Percentiles rank a stretch among this genome's conserved stretches.
These are phyloP conservation scores for Phytopythium sindhum DNA, from an alignment of 352 stramenopile species.

Conservation along the genomic window DNA sequence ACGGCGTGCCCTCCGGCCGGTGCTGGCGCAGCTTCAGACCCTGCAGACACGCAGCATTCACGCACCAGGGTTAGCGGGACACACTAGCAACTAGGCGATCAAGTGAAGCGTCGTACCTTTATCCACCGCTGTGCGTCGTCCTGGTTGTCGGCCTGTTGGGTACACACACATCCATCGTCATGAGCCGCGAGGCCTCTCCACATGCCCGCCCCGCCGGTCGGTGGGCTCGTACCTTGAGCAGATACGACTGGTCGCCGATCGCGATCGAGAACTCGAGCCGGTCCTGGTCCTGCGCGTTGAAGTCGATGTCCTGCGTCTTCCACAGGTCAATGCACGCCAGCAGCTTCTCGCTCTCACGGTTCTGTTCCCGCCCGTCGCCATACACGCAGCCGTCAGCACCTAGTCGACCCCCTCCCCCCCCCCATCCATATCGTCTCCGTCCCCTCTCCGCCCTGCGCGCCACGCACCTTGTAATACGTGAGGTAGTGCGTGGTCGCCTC, in stretches of 20 bases:
- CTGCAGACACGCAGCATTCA: conserved; percentile 19
- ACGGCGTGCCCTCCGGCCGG: conserved; percentile 66
- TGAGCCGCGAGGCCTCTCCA: neutral
- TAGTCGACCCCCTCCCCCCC: neutral
- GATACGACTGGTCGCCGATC: conserved; percentile 84
- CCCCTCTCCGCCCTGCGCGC: neutral
- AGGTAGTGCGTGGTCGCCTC: conserved; percentile 97
- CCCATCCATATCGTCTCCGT: too few relatives aligned
- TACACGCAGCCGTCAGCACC: neutral
- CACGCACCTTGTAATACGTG: conserved; percentile 96
- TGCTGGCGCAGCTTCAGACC: conserved; percentile 68
- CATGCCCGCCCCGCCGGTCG: neutral
- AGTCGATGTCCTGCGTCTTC: conserved; percentile 79
- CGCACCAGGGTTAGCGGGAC: neutral
- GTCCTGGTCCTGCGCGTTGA: conserved; percentile 47
- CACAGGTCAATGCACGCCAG: conserved; percentile 87
- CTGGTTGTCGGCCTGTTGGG: conserved; percentile 53
- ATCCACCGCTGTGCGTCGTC: conserved; percentile 64
- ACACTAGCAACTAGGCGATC: neutral
- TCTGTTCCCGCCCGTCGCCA: conserved; percentile 27
- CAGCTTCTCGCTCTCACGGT: conserved; percentile 81
- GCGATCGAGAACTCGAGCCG: conserved; percentile 81
- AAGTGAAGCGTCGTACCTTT: conserved; percentile 18
- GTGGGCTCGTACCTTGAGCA: conserved; percentile 50
- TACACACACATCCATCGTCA: neutral